Evolutionary conservation across 345 rosid genomes (phyloP).

Genomic region (Aquilaria yunnanensis): DNA sequence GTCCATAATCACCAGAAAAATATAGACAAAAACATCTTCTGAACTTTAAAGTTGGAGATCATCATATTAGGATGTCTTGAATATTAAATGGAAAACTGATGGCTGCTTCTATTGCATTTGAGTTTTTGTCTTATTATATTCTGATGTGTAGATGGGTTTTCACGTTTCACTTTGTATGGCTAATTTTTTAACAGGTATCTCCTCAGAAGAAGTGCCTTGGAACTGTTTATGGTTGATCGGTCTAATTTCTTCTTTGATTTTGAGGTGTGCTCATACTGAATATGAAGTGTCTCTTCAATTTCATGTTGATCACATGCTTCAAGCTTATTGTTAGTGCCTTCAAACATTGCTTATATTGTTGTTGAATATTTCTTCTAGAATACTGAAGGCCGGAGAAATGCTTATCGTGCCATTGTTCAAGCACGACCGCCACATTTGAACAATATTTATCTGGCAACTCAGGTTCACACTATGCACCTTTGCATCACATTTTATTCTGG

Average conservation of each 20-base stretch:
- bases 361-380: slow-evolving; percentile 32
- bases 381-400: slow-evolving; percentile 82
- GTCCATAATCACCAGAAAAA: too few species aligned
- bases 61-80: too few species aligned
- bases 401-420: slow-evolving; percentile 93
- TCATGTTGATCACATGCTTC: slow-evolving; percentile 5
- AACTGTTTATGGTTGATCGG: slow-evolving; percentile 94
- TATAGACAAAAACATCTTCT: too few species aligned
- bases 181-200: slow-evolving; percentile 56
- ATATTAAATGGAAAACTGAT: too few species aligned
- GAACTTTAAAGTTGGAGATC: too few species aligned
- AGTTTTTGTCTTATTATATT: background rate
- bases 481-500: background rate
- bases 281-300: background rate
- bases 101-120: too few species aligned
- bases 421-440: slow-evolving; percentile 81
- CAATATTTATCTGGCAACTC: slow-evolving; percentile 90
- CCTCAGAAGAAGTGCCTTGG: slow-evolving; percentile 93
- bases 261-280: slow-evolving; percentile 50
- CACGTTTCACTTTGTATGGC: slow-evolving; percentile 12
- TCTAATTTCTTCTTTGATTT: slow-evolving; percentile 97
- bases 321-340: slow-evolving; percentile 9
- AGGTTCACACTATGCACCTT: slow-evolving; percentile 44
- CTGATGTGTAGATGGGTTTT: slow-evolving; percentile 12
- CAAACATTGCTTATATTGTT: background rate